A percentile compares a stretch with the other conserved stretches of the same genome.
phyloP scores from a whole-genome alignment of 1,139 yeast species.

The Candida tetrigidarum region DNA sequence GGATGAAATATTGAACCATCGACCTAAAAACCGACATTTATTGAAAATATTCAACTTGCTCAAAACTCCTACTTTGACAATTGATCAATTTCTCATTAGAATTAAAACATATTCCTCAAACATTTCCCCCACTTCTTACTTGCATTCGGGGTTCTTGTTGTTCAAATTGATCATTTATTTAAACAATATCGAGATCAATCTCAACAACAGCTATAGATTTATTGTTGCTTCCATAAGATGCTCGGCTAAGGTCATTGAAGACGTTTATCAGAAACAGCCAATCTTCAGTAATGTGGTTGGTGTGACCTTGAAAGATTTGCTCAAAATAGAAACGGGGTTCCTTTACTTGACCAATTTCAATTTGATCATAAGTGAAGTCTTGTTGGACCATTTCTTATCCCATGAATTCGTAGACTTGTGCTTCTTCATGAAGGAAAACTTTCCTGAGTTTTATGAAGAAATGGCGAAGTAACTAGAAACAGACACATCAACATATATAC shows the following conservation, averaged over 20 bases:
- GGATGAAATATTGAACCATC: constrained; percentile 25
- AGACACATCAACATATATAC: constrained; percentile 10
- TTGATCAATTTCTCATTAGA: constrained; percentile 41
- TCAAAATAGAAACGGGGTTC: constrained; percentile 45
- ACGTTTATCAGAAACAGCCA: constrained; percentile 47
- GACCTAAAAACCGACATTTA: constrained; percentile 35
- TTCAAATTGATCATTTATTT: constrained; percentile 40
- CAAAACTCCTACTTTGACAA: constrained; percentile 38
- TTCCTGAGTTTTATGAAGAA: constrained; percentile 12
- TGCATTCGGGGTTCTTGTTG: constrained; percentile 45
- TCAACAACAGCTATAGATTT: constrained; percentile 41
- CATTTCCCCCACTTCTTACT: constrained; percentile 43
- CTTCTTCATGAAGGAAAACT: constrained; percentile 18
- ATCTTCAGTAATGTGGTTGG: constrained; percentile 52
- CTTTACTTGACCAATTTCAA: constrained; percentile 46
- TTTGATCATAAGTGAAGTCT: constrained; percentile 39
- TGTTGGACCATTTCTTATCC: constrained; percentile 36
- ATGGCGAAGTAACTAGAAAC: background rate
- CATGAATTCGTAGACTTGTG: constrained; percentile 33
- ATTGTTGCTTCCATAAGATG: constrained; percentile 48
- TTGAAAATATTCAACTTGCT: constrained; percentile 39
- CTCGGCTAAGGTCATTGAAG: constrained; percentile 48
- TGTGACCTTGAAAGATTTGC: constrained; percentile 41
- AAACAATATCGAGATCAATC: constrained; percentile 33
- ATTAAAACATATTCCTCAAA: constrained; percentile 48